These are phyloP conservation scores for Capsella bursapastoris DNA, from an alignment of 345 rosid genomes.

Conservation along the genomic window DNA sequence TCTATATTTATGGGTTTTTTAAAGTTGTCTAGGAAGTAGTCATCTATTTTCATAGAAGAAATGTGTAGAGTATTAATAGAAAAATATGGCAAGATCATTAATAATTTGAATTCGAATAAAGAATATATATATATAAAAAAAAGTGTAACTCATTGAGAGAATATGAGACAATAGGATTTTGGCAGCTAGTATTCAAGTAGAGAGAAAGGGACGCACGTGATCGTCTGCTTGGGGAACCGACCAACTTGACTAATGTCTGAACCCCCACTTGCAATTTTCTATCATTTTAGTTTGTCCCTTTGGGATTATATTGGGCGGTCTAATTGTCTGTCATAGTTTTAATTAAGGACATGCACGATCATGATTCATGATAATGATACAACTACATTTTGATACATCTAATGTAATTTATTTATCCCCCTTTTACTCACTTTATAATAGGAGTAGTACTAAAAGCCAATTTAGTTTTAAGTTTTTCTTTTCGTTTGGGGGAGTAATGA, in stretches of 20 bases:
- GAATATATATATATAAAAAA: background rate
- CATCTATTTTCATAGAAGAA: background rate
- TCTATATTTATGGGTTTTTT: background rate
- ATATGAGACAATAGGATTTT: constrained; percentile 25
- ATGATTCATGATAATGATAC: background rate
- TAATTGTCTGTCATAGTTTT: constrained; percentile 19
- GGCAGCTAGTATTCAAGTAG: constrained; percentile 37
- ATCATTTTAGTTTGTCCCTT: constrained; percentile 24
- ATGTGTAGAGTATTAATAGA: background rate
- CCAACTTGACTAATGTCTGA: constrained; percentile 43
- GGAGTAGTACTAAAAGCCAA: background rate
- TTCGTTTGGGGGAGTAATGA: constrained; percentile 9
- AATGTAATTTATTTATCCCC: constrained; percentile 1
- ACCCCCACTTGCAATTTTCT: constrained; percentile 35
- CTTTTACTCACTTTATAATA: constrained; percentile 3
- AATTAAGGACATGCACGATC: background rate
- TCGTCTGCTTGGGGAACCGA: constrained; percentile 33
- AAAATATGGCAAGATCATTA: background rate
- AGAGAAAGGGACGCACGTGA: constrained; percentile 38
- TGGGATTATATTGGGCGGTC: constrained; percentile 22
- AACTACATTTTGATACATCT: constrained; percentile 23
- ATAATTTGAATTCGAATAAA: background rate
- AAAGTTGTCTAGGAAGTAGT: constrained; percentile 2
- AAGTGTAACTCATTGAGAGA: constrained; percentile 12
- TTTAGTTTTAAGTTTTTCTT: background rate